Evolutionary conservation across 441 rosid species (phyloP).

Genomic region (Euphorbia corollata): DNA sequence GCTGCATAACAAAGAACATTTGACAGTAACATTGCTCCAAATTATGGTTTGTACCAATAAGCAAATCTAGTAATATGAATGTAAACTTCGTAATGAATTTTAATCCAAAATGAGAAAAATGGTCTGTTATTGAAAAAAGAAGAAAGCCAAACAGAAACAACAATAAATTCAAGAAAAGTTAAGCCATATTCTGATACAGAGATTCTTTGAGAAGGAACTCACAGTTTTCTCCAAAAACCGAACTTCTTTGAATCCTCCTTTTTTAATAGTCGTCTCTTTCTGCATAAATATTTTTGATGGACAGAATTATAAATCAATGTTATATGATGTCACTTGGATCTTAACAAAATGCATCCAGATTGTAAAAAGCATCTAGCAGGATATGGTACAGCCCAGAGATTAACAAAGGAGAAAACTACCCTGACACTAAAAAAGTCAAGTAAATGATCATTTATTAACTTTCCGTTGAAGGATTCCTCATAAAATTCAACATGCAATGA

Average conservation of each 20-base stretch:
- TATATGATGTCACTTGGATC: too few species aligned
- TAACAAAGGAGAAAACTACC: too few species aligned
- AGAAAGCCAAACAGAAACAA: not conserved
- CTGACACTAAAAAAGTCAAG: too few species aligned
- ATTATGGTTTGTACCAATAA: not conserved
- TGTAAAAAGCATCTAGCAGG: too few species aligned
- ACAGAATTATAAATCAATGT: too few species aligned
- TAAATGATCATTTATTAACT: too few species aligned
- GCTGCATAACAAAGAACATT: not conserved
- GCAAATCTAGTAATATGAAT: not conserved
- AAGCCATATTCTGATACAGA: slow-evolving; percentile 3
- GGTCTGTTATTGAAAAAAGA: not conserved
- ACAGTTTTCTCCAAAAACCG: slow-evolving; percentile 75
- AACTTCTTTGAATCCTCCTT: slow-evolving; percentile 59
- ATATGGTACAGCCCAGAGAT: too few species aligned
- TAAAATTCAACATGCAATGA: too few species aligned
- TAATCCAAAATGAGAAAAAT: slow-evolving; percentile 7
- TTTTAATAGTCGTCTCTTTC: slow-evolving; percentile 42
- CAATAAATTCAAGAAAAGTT: not conserved
- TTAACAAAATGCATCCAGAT: too few species aligned
- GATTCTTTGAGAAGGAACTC: slow-evolving; percentile 29
- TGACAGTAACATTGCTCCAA: not conserved
- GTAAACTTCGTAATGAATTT: not conserved
- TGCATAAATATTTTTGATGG: slow-evolving; percentile 26
- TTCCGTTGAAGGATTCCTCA: too few species aligned